These are phyloP conservation scores for Trichoderma polysporum DNA, from an alignment of 2,329 filamentous ascomycete species.

Conservation along the genomic window DNA sequence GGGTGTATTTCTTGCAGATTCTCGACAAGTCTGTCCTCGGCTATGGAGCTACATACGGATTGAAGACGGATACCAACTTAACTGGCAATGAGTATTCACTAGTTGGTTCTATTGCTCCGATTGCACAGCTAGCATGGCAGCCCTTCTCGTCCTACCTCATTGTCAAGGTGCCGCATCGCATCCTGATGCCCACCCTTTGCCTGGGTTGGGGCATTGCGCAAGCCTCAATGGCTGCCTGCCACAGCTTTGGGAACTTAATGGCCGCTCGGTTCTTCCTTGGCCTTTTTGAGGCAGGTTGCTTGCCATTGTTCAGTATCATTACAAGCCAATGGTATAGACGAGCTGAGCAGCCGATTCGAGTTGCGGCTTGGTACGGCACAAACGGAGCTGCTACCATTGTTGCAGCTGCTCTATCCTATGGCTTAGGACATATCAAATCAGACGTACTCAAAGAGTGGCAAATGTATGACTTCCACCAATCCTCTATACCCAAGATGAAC, in stretches of 20 bases:
- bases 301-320: conserved; percentile 49
- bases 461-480: not conserved
- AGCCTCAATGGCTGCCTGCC: conserved; percentile 46
- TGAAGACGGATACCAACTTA: conserved; percentile 50
- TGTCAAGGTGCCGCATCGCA: conserved; percentile 58
- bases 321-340: conserved; percentile 49
- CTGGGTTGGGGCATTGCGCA: conserved; percentile 47
- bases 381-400: conserved; percentile 59
- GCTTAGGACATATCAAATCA: conserved; percentile 52
- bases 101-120: conserved; percentile 56
- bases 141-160: conserved; percentile 60
- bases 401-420: conserved; percentile 56
- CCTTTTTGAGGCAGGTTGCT: conserved; percentile 52
- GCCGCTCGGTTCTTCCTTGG: conserved; percentile 48
- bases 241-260: conserved; percentile 48
- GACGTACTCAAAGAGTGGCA: conserved; percentile 25
- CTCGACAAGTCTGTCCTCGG: conserved; percentile 59
- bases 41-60: conserved; percentile 56
- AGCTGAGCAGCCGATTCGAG: conserved; percentile 59
- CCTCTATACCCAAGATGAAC: not conserved
- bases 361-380: conserved; percentile 65
- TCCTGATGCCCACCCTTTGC: conserved; percentile 54
- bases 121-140: conserved; percentile 61
- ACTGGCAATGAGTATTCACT: conserved; percentile 56
- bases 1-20: conserved; percentile 58